These are phyloP conservation scores for Drechslerella stenobrocha DNA, from an alignment of 2,329 filamentous ascomycete genomes.

Conservation along the genomic window DNA sequence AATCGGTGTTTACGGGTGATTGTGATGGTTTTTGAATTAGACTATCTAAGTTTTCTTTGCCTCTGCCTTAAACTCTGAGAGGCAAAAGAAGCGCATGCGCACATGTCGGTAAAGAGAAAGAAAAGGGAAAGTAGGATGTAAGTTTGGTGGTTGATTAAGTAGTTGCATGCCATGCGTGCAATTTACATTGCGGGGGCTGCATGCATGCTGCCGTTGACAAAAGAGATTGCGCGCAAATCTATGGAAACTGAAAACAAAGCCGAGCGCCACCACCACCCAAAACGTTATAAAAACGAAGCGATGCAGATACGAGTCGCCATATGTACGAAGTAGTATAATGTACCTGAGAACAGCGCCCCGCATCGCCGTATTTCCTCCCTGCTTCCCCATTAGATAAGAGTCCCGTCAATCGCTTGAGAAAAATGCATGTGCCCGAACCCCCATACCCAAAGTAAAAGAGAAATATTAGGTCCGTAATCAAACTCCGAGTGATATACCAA, in stretches of 20 bases:
- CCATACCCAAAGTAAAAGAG: neutral
- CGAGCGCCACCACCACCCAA: conserved; percentile 2
- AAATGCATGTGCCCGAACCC: neutral
- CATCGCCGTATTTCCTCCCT: neutral
- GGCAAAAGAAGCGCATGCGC: neutral
- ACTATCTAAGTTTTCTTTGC: neutral
- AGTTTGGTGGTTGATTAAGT: neutral
- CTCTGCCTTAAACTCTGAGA: too few relatives aligned
- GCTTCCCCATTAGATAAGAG: neutral
- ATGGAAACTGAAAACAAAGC: neutral
- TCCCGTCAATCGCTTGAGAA: neutral
- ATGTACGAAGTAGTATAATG: neutral
- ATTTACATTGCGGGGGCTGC: too few relatives aligned
- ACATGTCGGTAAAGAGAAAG: neutral
- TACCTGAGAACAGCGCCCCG: neutral
- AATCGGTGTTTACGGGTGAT: neutral
- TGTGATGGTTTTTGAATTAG: neutral
- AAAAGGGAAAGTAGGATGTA: neutral
- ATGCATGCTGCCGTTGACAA: conserved; percentile 1
- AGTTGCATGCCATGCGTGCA: neutral
- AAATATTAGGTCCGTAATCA: neutral
- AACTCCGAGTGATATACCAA: conserved; percentile 3
- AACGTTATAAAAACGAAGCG: neutral
- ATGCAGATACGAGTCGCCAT: neutral
- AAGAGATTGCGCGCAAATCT: conserved; percentile 2